Conservation (phyloP, 2,329 filamentous ascomycete species). For the Helminthosporium solani region DNA sequence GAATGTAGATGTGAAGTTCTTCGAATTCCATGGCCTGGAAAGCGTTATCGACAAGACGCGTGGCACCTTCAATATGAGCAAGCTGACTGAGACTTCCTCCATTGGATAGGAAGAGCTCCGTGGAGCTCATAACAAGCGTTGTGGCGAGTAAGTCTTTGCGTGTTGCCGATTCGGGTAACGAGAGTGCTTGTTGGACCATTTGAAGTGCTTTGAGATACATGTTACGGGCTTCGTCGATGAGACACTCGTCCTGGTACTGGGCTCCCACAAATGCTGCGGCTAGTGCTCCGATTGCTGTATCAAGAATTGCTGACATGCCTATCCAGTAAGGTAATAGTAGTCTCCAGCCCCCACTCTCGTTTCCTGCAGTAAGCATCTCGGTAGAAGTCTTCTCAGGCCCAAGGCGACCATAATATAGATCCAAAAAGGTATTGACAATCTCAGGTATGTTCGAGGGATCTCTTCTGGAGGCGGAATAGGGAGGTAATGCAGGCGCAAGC, state of each 20-base stretch:
- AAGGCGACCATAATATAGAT: conserved; percentile 18
- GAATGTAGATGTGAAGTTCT: conserved; percentile 18
- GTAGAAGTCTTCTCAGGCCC: conserved; percentile 7
- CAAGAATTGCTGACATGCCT: conserved; percentile 17
- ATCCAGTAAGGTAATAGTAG: conserved; percentile 17
- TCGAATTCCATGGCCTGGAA: conserved; percentile 10
- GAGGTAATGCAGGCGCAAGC: conserved; percentile 3
- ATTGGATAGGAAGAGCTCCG: conserved; percentile 21
- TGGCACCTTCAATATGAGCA: conserved; percentile 22
- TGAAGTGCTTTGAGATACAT: conserved; percentile 20
- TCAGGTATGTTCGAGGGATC: conserved; percentile 12
- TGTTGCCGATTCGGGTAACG: conserved; percentile 7
- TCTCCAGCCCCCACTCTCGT: conserved; percentile 21
- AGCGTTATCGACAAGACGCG: conserved; percentile 12
- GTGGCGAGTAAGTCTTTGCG: conserved; percentile 19
- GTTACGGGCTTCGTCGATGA: conserved; percentile 11
- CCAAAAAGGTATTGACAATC: conserved; percentile 17
- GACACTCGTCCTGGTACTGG: conserved; percentile 15
- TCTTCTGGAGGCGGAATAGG: neutral
- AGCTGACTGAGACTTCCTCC: conserved; percentile 16
- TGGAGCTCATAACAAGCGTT: conserved; percentile 22
- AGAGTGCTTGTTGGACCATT: conserved; percentile 17
- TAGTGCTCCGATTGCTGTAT: conserved; percentile 21
- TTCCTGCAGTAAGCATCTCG: conserved; percentile 11
- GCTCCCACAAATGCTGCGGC: conserved; percentile 18